Percentiles rank a stretch among this genome's conserved stretches.
These are phyloP conservation scores for Xylaria hypoxylon DNA, from an alignment of 2,329 filamentous ascomycete genomes.

Conservation along the genomic window DNA sequence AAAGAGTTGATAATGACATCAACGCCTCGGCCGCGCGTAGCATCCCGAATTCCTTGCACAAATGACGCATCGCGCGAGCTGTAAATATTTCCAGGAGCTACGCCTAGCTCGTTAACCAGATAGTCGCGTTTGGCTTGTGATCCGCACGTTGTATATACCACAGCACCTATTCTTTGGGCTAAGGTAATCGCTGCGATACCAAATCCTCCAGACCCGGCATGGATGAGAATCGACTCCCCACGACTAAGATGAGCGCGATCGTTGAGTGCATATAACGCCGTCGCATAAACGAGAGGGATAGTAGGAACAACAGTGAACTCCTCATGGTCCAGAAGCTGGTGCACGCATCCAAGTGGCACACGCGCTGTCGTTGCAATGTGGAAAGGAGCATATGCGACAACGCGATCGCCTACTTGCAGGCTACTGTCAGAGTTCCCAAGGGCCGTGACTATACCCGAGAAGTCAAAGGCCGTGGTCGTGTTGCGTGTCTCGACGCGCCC, in stretches of 20 bases:
- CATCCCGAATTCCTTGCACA: constrained; percentile 42
- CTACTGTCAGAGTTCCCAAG: constrained; percentile 35
- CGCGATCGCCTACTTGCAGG: constrained; percentile 45
- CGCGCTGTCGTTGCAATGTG: constrained; percentile 45
- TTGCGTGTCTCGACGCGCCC: constrained; percentile 45
- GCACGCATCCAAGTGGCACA: constrained; percentile 44
- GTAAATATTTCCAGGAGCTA: constrained; percentile 51
- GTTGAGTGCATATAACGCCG: constrained; percentile 50
- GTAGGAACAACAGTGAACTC: constrained; percentile 40
- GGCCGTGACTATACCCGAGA: constrained; percentile 44
- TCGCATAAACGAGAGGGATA: constrained; percentile 46
- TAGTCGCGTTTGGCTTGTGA: constrained; percentile 35
- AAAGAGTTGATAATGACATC: constrained; percentile 37
- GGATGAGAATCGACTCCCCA: constrained; percentile 52
- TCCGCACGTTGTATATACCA: constrained; percentile 49
- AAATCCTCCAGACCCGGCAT: constrained; percentile 52
- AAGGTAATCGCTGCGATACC: constrained; percentile 53
- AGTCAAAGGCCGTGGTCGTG: constrained; percentile 42
- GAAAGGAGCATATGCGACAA: constrained; percentile 44
- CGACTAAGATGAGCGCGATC: constrained; percentile 45
- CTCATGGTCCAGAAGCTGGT: constrained; percentile 41
- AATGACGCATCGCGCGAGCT: constrained; percentile 49
- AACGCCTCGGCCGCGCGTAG: constrained; percentile 32
- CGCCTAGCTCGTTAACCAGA: constrained; percentile 45
- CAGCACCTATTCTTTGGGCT: constrained; percentile 47